Evolutionary conservation across 768 basidiomycete genomes (phyloP).

Genomic region (Suillus sp.): DNA sequence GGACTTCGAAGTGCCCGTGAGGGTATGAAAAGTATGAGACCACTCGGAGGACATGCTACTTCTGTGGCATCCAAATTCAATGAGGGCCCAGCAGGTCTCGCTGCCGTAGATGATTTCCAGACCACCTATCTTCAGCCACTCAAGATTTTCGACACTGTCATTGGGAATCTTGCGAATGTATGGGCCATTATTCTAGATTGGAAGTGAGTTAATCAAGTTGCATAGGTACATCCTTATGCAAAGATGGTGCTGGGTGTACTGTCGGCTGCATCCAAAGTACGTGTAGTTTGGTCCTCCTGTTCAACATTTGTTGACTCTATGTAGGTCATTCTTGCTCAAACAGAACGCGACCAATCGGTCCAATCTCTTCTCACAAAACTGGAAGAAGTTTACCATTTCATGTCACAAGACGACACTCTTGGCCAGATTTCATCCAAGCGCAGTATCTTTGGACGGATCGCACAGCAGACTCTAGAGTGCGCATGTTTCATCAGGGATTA

Average conservation of each 20-base stretch:
- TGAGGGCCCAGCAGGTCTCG: not conserved
- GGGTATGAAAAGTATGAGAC: not conserved
- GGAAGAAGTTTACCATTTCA: conserved; percentile 2
- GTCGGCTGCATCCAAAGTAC: conserved; percentile 6
- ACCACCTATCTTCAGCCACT: conserved; percentile 9
- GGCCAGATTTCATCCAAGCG: not conserved
- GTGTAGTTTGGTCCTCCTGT: not conserved
- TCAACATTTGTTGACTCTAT: not conserved
- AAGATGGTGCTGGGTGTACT: conserved; percentile 12
- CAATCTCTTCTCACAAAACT: conserved; percentile 3
- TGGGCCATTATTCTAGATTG: not conserved
- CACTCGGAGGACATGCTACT: not conserved
- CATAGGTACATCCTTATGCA: conserved; percentile 13
- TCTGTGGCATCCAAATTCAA: not conserved
- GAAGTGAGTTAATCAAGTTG: not conserved
- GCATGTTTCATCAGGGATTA: conserved; percentile 33
- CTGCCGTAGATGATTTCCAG: not conserved
- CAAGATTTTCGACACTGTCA: not conserved
- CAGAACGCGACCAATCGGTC: conserved; percentile 3
- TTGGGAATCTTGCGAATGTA: not conserved
- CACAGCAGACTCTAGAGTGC: conserved; percentile 28
- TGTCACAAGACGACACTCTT: conserved; percentile 6
- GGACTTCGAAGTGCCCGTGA: not conserved
- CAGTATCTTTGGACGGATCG: conserved; percentile 7
- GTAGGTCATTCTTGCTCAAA: conserved; percentile 11